Evolutionary conservation across 2,329 filamentous ascomycete genomes (phyloP).

Genomic region (Colletotrichum sidae): DNA sequence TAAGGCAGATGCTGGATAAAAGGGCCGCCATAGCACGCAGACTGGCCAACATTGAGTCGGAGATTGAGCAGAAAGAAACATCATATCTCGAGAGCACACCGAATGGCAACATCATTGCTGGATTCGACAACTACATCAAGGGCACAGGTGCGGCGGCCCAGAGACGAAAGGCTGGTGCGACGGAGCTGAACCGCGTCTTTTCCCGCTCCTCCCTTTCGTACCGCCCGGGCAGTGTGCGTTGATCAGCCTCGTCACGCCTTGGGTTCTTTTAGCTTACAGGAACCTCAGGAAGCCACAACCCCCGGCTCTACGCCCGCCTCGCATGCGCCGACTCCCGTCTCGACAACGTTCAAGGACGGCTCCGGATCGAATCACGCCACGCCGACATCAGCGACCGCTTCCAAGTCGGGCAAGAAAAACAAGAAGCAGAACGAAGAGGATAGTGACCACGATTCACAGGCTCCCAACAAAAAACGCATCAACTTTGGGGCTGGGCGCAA

Average conservation of each 20-base stretch:
- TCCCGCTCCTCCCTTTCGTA: conserved; percentile 74
- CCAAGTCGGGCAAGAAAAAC: conserved; percentile 59
- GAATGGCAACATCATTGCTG: conserved; percentile 94
- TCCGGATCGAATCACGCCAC: conserved; percentile 64
- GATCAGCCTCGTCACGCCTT: not conserved
- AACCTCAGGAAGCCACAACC: conserved; percentile 54
- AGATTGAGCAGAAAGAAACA: conserved; percentile 85
- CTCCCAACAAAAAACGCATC: conserved; percentile 66
- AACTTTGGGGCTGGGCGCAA: conserved; percentile 68
- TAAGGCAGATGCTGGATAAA: conserved; percentile 61
- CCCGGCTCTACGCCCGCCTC: conserved; percentile 58
- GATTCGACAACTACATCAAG: conserved; percentile 99
- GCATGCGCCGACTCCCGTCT: conserved; percentile 66
- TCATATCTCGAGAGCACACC: conserved; percentile 92
- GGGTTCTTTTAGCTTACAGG: conserved; percentile 3
- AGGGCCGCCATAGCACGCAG: conserved; percentile 46
- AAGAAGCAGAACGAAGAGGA: conserved; percentile 64
- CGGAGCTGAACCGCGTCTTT: conserved; percentile 81
- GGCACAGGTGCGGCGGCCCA: conserved; percentile 75
- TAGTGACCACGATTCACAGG: conserved; percentile 68
- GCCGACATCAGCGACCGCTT: conserved; percentile 63
- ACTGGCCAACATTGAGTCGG: conserved; percentile 71
- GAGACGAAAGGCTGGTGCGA: conserved; percentile 72
- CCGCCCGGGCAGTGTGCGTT: conserved; percentile 50
- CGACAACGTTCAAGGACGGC: conserved; percentile 63